phyloP scores from a whole-genome alignment of 345 rosid genomes.

The Bruguiera sexangula region DNA sequence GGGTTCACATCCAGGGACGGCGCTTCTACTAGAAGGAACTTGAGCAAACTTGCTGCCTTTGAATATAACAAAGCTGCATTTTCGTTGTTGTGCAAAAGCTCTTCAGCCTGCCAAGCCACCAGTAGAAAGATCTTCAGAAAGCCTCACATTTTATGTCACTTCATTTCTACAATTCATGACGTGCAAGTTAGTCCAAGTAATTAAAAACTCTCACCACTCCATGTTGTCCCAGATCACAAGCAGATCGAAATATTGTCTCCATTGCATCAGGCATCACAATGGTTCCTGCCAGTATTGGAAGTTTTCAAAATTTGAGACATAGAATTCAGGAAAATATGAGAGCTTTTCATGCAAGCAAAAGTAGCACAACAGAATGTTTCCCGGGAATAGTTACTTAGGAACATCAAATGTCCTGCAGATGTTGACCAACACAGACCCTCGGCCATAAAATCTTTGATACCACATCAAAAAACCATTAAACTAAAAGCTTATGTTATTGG shows the following conservation, averaged over 20 bases:
- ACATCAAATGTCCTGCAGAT: too few species aligned
- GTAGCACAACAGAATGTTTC: too few species aligned
- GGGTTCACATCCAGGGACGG: conserved; percentile 84
- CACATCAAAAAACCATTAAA: too few species aligned
- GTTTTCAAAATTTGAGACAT: too few species aligned
- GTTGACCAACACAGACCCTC: too few species aligned
- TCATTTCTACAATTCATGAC: too few species aligned
- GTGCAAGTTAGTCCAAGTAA: not conserved
- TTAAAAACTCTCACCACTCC: conserved; percentile 63
- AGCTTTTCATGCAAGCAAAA: not conserved
- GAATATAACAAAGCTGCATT: conserved; percentile 59
- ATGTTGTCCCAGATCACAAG: conserved; percentile 68
- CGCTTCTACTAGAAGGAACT: conserved; percentile 86
- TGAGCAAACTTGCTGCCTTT: conserved; percentile 63
- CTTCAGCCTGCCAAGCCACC: conserved; percentile 56
- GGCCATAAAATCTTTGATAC: too few species aligned
- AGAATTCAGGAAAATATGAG: not conserved
- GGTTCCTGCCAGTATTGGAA: conserved; percentile 47
- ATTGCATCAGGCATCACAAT: conserved; percentile 88
- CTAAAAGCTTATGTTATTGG: too few species aligned
- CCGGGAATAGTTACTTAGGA: too few species aligned
- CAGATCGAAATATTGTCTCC: conserved; percentile 88
- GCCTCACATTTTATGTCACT: too few species aligned
- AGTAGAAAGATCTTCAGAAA: not conserved
- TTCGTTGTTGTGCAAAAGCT: conserved; percentile 63